Evolutionary conservation across 768 basidiomycete species (phyloP).

Genomic region (Mrakia hoshinonis): DNA sequence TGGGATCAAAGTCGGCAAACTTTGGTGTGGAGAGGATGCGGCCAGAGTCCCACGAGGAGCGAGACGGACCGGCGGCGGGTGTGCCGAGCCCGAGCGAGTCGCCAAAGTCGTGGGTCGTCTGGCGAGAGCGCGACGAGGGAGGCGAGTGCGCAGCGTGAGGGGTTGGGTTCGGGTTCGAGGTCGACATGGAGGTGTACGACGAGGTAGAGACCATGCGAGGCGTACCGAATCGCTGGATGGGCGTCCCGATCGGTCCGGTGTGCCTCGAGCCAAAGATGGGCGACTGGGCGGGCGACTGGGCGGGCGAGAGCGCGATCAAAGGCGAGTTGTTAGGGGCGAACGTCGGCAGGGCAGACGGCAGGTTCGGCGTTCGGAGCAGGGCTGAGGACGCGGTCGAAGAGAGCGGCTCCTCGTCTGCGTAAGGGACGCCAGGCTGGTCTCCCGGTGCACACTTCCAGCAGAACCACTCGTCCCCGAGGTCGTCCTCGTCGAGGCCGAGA

Average conservation of each 20-base stretch:
- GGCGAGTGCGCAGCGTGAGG: constrained; percentile 1
- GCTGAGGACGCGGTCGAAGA: neutral
- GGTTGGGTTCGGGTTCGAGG: neutral
- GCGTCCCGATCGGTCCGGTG: neutral
- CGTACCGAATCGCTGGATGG: constrained; percentile 9
- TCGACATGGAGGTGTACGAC: neutral
- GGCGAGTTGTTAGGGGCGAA: neutral
- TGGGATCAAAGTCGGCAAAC: constrained; percentile 9
- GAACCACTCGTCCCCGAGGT: constrained; percentile 24
- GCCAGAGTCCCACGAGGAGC: constrained; percentile 1
- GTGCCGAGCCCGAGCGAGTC: constrained; percentile 9
- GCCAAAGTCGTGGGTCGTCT: neutral
- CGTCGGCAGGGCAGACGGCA: neutral
- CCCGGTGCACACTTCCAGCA: constrained; percentile 27
- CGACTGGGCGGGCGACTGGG: constrained; percentile 3
- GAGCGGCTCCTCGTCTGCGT: constrained; percentile 4
- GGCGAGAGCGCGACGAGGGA: neutral
- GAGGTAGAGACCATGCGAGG: constrained; percentile 8
- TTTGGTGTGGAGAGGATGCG: constrained; percentile 9
- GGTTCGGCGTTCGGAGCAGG: constrained; percentile 18
- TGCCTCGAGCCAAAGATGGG: neutral
- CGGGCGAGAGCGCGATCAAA: constrained; percentile 5
- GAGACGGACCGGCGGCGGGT: constrained; percentile 14
- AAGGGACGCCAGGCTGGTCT: constrained; percentile 12
- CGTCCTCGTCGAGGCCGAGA: constrained; percentile 19